phyloP scores from a whole-genome alignment of 2,329 filamentous ascomycete genomes.

The Cladosporium cucumerinum region DNA sequence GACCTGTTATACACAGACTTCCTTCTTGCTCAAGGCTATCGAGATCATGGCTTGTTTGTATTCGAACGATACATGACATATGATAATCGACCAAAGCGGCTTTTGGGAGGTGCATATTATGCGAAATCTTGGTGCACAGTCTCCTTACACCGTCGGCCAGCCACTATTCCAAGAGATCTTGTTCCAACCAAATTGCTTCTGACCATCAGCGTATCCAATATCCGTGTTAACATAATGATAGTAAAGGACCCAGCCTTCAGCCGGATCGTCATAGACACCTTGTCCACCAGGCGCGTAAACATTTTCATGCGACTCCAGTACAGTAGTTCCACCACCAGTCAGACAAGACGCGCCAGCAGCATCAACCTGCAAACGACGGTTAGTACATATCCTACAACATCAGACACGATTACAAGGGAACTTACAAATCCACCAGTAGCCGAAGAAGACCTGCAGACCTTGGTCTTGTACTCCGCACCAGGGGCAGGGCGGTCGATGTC shows the following conservation, averaged over 20 bases:
- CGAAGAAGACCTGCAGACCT: conserved; percentile 57
- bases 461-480: conserved; percentile 64
- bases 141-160: conserved; percentile 40
- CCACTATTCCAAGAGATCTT: conserved; percentile 48
- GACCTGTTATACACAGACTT: too few relatives aligned
- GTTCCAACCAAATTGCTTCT: conserved; percentile 54
- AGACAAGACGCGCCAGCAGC: conserved; percentile 52
- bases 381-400: not conserved
- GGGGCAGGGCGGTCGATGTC: conserved; percentile 49
- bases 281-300: conserved; percentile 67
- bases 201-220: conserved; percentile 34
- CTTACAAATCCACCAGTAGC: conserved; percentile 52
- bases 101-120: not conserved
- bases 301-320: conserved; percentile 57
- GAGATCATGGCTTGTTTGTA: too few relatives aligned
- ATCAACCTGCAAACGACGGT: conserved; percentile 42
- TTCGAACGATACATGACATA: too few relatives aligned
- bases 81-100: too few relatives aligned
- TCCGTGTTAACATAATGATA: conserved; percentile 60
- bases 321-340: conserved; percentile 57
- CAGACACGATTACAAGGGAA: not conserved
- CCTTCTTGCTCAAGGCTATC: too few relatives aligned
- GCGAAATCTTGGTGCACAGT: not conserved
- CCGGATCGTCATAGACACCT: conserved; percentile 53
- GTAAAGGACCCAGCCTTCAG: conserved; percentile 55